A percentile compares a stretch with the other conserved stretches of the same genome.
phyloP scores from a whole-genome alignment of 805 yeast species.

The Grigorovia yakushimaensis region DNA sequence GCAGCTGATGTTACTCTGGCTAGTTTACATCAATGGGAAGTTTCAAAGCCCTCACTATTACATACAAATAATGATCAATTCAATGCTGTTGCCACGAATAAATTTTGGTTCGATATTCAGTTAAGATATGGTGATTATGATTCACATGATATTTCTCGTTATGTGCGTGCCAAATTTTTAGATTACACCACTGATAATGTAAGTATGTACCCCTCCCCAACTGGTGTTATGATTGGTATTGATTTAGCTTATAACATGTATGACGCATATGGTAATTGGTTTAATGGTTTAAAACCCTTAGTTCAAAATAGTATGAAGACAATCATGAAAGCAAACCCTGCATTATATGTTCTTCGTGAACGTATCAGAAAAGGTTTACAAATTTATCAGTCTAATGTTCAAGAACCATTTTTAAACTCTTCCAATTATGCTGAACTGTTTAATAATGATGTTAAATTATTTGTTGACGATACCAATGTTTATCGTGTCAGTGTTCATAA shows the following conservation, averaged over 20 bases:
- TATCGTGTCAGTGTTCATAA: constrained; percentile 86
- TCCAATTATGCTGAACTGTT: constrained; percentile 85
- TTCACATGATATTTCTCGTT: constrained; percentile 91
- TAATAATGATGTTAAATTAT: constrained; percentile 71
- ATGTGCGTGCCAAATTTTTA: constrained; percentile 82
- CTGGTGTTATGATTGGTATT: constrained; percentile 83
- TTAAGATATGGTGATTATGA: constrained; percentile 95
- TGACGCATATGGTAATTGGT: constrained; percentile 97
- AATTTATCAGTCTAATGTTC: constrained; percentile 86
- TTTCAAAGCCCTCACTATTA: constrained; percentile 70
- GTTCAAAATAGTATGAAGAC: constrained; percentile 88
- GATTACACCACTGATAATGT: constrained; percentile 87
- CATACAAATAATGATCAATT: constrained; percentile 59
- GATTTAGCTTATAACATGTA: constrained; percentile 94
- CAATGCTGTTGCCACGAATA: constrained; percentile 48
- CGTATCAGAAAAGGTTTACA: constrained; percentile 91
- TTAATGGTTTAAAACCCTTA: constrained; percentile 85
- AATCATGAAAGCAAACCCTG: constrained; percentile 91
- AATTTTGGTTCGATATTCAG: constrained; percentile 93
- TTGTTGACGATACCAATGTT: constrained; percentile 90
- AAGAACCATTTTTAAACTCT: constrained; percentile 82
- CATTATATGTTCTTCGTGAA: constrained; percentile 82
- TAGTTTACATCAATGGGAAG: constrained; percentile 73
- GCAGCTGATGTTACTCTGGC: constrained; percentile 80
- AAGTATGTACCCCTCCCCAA: constrained; percentile 82